Conservation (phyloP, 23 red algal species). For the Chondrus crispus region DNA sequence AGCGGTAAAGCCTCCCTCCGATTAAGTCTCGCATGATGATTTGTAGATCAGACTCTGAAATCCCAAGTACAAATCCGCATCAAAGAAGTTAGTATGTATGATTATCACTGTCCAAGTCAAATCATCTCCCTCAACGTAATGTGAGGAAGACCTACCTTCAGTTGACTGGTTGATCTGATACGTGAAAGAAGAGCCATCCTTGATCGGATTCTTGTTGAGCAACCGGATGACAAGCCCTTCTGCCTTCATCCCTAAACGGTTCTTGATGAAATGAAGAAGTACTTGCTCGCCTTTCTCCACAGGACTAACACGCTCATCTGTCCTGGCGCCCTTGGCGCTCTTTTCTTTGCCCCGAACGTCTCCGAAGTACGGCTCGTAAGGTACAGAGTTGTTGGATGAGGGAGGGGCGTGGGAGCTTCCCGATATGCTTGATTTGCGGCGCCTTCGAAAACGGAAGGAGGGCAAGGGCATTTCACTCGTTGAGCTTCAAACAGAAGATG, state of each 20-base stretch:
- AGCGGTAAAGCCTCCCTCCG: constrained; percentile 39
- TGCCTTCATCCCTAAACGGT: constrained; percentile 22
- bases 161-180: constrained; percentile 53
- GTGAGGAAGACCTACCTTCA: constrained; percentile 46
- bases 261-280: constrained; percentile 45
- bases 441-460: neutral
- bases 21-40: constrained; percentile 52
- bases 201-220: constrained; percentile 67
- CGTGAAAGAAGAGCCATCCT: constrained; percentile 16
- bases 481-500: no score
- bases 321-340: neutral
- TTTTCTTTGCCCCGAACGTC: neutral
- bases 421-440: neutral
- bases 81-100: no score
- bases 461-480: no score
- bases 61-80: no score
- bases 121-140: no score
- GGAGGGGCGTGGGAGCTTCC: neutral
- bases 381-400: neutral
- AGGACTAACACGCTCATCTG: neutral
- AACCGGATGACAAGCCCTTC: constrained; percentile 37
- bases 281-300: constrained; percentile 21
- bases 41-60: constrained; percentile 53
- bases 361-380: neutral
- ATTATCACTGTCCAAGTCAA: no score